These are phyloP conservation scores for Candida sphagnicola DNA, from an alignment of 805 yeast genomes.

Conservation along the genomic window DNA sequence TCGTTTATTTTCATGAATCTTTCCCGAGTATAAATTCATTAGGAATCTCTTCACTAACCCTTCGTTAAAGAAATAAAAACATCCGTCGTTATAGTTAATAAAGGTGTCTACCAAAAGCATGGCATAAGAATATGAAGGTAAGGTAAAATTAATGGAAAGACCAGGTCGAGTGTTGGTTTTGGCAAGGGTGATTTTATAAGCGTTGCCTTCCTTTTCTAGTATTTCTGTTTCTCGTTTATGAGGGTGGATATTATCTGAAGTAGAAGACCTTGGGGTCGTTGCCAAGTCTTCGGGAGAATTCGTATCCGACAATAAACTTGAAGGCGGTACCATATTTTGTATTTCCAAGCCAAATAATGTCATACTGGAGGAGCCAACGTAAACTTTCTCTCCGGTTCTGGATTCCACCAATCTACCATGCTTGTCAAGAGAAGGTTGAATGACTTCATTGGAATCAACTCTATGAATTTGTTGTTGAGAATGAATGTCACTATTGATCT, in stretches of 20 bases:
- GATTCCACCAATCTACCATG: slow-evolving; percentile 71
- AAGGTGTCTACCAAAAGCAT: slow-evolving; percentile 71
- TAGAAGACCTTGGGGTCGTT: slow-evolving; percentile 3
- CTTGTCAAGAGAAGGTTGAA: slow-evolving; percentile 67
- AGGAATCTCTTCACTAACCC: slow-evolving; percentile 69
- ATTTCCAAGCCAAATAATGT: slow-evolving; percentile 76
- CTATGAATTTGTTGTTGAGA: neutral
- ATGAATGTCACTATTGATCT: slow-evolving; percentile 3
- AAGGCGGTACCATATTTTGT: slow-evolving; percentile 53
- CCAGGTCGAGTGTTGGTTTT: slow-evolving; percentile 67
- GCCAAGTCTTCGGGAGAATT: slow-evolving; percentile 5
- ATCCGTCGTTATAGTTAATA: slow-evolving; percentile 76
- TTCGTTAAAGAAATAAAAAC: slow-evolving; percentile 81
- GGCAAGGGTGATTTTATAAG: slow-evolving; percentile 65
- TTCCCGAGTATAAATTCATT: slow-evolving; percentile 58
- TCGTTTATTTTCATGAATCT: slow-evolving; percentile 31
- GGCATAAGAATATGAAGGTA: slow-evolving; percentile 76
- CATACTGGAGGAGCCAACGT: slow-evolving; percentile 82
- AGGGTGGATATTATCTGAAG: neutral
- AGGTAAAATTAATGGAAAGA: slow-evolving; percentile 62
- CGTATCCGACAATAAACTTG: slow-evolving; percentile 6
- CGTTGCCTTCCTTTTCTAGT: slow-evolving; percentile 71
- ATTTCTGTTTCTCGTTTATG: slow-evolving; percentile 49
- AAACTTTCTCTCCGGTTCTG: slow-evolving; percentile 69
- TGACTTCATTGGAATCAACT: slow-evolving; percentile 41